Base-by-base conservation (phyloP, 805 yeast genomes). In the Metschnikowia baotianmanensis region DNA sequence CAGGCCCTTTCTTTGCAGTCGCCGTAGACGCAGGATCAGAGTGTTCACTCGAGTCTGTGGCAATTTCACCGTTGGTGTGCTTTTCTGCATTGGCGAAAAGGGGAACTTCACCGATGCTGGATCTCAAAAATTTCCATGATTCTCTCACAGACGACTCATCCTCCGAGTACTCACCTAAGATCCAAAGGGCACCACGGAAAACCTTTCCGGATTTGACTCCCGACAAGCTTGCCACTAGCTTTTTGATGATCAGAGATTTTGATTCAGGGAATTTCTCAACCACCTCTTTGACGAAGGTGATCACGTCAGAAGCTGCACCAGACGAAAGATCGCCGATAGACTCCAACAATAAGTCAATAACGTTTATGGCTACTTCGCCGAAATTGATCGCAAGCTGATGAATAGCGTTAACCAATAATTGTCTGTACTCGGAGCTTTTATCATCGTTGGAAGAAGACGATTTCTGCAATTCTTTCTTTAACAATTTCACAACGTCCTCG, bases 161-260 rank as follows among this genome's bases (percentile, higher is more conserved):
- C 33, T 76, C 56, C 28, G 90, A 72, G 63, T 89, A 93, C 65
- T 95, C 99, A 63, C 99, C 99, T 54, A 93, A 67, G 36, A 93
- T 82, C 99, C 99, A 93, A 45, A 95, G 71, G 0, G 95, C 88
- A 22, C 96, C 95, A 51, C 98, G 82, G 68, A 81, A 85, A 9
- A 93, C 96, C 56, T 89, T 89, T 10, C 96, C 95, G 45, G 93
- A 82, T 59, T 81, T 86, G 36, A 87, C 82, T 18, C 71, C 69
- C 20, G 78, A 78, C 57, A 93, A 71, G 11, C 87, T 69, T 7
- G 55, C 53, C 31, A 88, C 64, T 46, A 93, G 76, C 52, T 83
- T 80, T 32, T 63, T 60, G 41, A 93, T 63, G 34, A 89, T 83
- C 15, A 77, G 63, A 16, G 72, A 63, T 58, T 96, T 80, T 52